Base-by-base conservation (phyloP, 768 basidiomycete genomes). In the Leccinum longicurvipes region DNA sequence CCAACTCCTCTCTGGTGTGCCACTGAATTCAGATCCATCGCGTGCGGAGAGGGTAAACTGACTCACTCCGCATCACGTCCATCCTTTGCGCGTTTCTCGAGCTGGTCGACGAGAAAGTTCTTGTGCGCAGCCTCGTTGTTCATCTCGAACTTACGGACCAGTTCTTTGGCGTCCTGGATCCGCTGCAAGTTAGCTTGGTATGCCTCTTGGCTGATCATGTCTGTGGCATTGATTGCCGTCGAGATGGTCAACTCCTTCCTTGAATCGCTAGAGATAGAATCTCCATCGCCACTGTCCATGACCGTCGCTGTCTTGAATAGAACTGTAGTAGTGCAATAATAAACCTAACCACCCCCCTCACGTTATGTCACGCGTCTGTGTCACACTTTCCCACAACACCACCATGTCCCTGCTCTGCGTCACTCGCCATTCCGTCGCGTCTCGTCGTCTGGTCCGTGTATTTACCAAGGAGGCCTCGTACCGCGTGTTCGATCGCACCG, bases 401-500 rank as follows among this genome's bases (percentile, higher is more conserved):
- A 5, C 15, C 23, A 65, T 63, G 61, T 50, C 55, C 39, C 46
- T 56, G n/a, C 47, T 60, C 31, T 54, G 46, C 34, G 54, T 50
- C 36, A 39, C n/a, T 17, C 34, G 31, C 19, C 53, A 42, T 17
- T 50, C n/a, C 9, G 48, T 50, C 29, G 31, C 28, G 17, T 46
- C 50, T 29, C 57, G 51, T 41, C 19, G 36, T 55, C 56, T 67
- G 44, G 60, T 61, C 51, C 80, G 82, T 45, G 59, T 73, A 29
- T 79, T 80, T 51, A 81, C 84, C 17, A 77, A 83, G 6, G 65
- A 81, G 53, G 77, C 83, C 17, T 68, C 56, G 49, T 96, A 88
- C 67, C 79, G 86, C 67, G 85, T 98, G 7, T 98, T 98, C 65
- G 94, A 98, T 71, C 84, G 94, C 32, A 72, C 77, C 45, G 84